Evolutionary conservation across 805 yeast species (phyloP), one percentile per base, ranked within the genome.

Genomic region (Yarrowia porcina): DNA sequence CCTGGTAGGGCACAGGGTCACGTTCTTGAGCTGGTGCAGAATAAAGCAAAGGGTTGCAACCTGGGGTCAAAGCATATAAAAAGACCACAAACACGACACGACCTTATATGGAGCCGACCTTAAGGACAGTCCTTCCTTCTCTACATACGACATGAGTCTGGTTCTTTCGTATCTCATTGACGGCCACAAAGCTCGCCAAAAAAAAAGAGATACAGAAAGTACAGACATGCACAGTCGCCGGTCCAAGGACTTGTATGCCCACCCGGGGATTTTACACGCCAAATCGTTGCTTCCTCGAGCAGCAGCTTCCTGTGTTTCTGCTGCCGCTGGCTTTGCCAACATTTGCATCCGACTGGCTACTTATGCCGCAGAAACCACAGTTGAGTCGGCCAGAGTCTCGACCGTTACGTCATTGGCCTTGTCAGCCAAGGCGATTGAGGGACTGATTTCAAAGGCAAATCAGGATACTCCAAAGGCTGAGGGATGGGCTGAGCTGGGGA

Each of bases 401-500:
- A 62, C 71, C 4, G 63, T 71, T 18, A 66, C 72, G 17, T 60
- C 72, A 0, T 45, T 69, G 39, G 71, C 70, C n/a, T 65, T 72
- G 17, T 52, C 69, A 10, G 65, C 67, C 15, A 66, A 74, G 9
- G 68, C 71, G 6, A 59, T 72, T 27, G 75, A 72, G 39, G 63
- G 69, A 20, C 65, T 72, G 6, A 61, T 72, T 7, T 65, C 65
- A 47, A 68, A 67, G 63, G 71, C 75, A 7, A 69, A 68, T 61
- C 69, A 67, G 21, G 75, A 72, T 44, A 67, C 68, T 13, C 72
- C 71, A 0, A 74, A 68, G 4, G 66, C 69, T 4, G 66, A 64
- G 25, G 59, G 65, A 10, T 69, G 71, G 69, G 69, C 72, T 18
- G 63, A 52, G 28, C 32, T 50, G 5, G 69, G 71, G 4, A 66